Evolutionary conservation across 352 stramenopile genomes (phyloP).

Genomic region (Salisapilia sapeloensis): DNA sequence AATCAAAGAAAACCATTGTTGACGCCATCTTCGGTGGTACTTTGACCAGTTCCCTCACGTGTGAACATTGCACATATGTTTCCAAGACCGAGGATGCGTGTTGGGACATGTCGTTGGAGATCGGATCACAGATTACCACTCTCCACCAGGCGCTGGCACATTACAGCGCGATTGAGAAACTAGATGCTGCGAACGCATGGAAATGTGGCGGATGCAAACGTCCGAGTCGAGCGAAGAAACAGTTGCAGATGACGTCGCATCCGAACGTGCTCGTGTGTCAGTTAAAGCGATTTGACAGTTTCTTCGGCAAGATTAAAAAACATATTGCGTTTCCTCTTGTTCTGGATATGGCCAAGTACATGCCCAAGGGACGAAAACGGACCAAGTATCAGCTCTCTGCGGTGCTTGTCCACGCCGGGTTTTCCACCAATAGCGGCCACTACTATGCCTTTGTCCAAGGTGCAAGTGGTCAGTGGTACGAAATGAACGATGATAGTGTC

Average conservation of each 20-base stretch:
- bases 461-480: constrained; percentile 80
- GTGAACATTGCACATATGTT: constrained; percentile 62
- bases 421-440: constrained; percentile 80
- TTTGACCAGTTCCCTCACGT: constrained; percentile 71
- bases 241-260: constrained; percentile 54
- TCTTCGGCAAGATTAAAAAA: constrained; percentile 81
- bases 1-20: constrained; percentile 68
- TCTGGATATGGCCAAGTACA: constrained; percentile 46
- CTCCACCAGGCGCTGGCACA: constrained; percentile 58
- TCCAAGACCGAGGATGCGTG: constrained; percentile 76
- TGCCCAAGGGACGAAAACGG: constrained; percentile 30
- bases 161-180: constrained; percentile 67
- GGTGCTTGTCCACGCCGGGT: constrained; percentile 76
- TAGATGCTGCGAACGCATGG: constrained; percentile 77
- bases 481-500: constrained; percentile 85
- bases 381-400: constrained; percentile 61
- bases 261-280: constrained; percentile 82
- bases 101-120: constrained; percentile 80
- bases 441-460: constrained; percentile 85
- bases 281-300: constrained; percentile 81
- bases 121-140: constrained; percentile 55
- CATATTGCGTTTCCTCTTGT: constrained; percentile 55
- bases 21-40: constrained; percentile 77
- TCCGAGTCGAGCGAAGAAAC: constrained; percentile 63
- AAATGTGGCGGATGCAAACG: constrained; percentile 70